These are phyloP conservation scores for Sanguinoderma infundibulare DNA, from an alignment of 1,284 basidiomycete genomes.

Conservation along the genomic window DNA sequence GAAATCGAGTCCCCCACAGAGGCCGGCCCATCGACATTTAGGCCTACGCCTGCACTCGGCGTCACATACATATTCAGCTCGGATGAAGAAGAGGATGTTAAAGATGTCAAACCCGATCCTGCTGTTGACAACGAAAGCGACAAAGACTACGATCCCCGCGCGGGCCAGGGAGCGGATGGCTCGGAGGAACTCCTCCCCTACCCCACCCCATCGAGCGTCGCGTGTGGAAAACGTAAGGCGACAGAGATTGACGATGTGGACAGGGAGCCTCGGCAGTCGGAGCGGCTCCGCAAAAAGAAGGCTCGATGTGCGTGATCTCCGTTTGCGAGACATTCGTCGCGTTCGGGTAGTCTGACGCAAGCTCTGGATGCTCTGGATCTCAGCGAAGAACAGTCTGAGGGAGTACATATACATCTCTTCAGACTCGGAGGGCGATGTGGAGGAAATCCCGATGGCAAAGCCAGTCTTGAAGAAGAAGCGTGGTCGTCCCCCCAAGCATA, in stretches of 20 bases:
- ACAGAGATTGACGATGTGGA: background rate
- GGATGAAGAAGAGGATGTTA: background rate
- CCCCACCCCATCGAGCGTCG: background rate
- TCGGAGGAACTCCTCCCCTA: background rate
- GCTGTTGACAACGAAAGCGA: background rate
- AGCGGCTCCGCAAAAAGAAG: background rate
- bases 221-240: background rate
- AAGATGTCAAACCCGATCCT: background rate
- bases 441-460: background rate
- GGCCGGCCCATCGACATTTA: background rate
- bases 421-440: background rate
- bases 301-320: background rate
- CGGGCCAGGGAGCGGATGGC: background rate
- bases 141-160: background rate
- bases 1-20: background rate
- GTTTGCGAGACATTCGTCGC: background rate
- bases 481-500: background rate
- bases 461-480: background rate
- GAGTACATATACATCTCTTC: constrained; percentile 1
- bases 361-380: background rate
- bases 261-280: background rate
- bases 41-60: background rate
- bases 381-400: background rate
- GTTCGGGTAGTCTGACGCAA: background rate
- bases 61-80: background rate